Base-by-base conservation (phyloP, 1,139 yeast genomes). In the Debaryomycetaceae sp. region DNA sequence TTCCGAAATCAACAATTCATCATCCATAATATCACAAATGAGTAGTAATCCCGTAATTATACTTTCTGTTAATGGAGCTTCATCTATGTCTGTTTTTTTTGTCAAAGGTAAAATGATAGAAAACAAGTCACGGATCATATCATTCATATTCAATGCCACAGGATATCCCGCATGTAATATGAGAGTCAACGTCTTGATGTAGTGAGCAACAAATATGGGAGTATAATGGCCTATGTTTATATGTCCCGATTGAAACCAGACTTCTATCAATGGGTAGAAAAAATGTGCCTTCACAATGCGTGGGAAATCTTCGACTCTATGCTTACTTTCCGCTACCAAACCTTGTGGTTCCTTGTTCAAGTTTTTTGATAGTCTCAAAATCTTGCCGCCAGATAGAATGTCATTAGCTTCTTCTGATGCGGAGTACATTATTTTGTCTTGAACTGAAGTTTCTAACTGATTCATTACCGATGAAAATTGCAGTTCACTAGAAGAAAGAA, bases 121-220 rank as follows among this genome's bases (percentile, higher is more conserved):
- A 20, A 84, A 53, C 44, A 73, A 63, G 51, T 84, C 91, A 4
- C 66, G 60, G 1, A 79, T 66, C 88, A 85, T 83, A 37, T 80
- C 87, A 1, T 66, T 61, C 20, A 81, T 53, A 45, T 79, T 77
- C 0, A 63, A 53, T 0, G 78, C 66, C 0, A 80, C 62, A 0
- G 89, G 88, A 49, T 76, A 76, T 0, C 86, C 81, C 42, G 82
- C 68, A 44, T 80, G 80, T 24, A 83, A 59, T 6, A 85, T 54
- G 22, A 85, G 57, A 0, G 81, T 72, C 47, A 86, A 57, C 0
- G 88, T 81, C 45, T 80, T 76, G 43, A 85, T 54, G 57, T 74
- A 84, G 56, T 84, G 91, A 0, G 81, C 75, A 31, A 72, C 68
- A 36, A 84, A 63, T 1, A 84, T 55, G 0, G 81, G 70, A 0